Evolutionary conservation across 306 rosid genomes (phyloP).

Genomic region (Begonia fuchsioides): DNA sequence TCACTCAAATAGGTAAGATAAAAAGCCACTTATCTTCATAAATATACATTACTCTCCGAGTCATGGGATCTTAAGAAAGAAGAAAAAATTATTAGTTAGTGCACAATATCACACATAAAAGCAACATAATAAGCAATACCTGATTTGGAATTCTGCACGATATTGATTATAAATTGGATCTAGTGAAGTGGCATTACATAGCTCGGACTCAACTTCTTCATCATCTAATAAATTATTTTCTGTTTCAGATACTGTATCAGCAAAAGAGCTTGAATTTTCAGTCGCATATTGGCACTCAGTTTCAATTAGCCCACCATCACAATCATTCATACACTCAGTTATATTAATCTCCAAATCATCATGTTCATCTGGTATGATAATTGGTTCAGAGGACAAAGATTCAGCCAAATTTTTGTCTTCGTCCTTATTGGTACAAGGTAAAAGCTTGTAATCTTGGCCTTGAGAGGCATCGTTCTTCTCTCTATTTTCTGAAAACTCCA

Average conservation of each 20-base stretch:
- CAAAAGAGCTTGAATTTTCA: constrained; percentile 68
- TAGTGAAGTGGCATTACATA: constrained; percentile 10
- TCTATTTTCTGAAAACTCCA: constrained; percentile 20
- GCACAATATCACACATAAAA: no score
- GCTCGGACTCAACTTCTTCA: constrained; percentile 41
- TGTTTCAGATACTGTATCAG: constrained; percentile 32
- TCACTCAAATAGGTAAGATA: no score
- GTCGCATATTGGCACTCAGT: constrained; percentile 25
- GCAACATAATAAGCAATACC: constrained; percentile 22
- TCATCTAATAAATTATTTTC: constrained; percentile 30
- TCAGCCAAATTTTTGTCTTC: constrained; percentile 7
- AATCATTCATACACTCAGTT: constrained; percentile 14
- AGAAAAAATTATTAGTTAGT: no score
- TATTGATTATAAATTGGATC: constrained; percentile 21
- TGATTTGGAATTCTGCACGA: constrained; percentile 18
- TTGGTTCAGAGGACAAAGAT: constrained; percentile 4
- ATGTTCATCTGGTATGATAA: constrained; percentile 10
- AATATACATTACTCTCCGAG: no score
- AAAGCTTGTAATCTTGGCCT: constrained; percentile 4
- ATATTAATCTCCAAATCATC: constrained; percentile 41
- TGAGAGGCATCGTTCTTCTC: constrained; percentile 11
- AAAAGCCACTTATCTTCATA: no score
- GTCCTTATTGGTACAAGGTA: constrained; percentile 6
- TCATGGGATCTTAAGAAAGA: no score
- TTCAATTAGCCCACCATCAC: constrained; percentile 18